A percentile compares a stretch with the other conserved stretches of the same genome.
Conservation (phyloP, 2,329 filamentous ascomycete genomes). For the Pezicula radicicola region DNA sequence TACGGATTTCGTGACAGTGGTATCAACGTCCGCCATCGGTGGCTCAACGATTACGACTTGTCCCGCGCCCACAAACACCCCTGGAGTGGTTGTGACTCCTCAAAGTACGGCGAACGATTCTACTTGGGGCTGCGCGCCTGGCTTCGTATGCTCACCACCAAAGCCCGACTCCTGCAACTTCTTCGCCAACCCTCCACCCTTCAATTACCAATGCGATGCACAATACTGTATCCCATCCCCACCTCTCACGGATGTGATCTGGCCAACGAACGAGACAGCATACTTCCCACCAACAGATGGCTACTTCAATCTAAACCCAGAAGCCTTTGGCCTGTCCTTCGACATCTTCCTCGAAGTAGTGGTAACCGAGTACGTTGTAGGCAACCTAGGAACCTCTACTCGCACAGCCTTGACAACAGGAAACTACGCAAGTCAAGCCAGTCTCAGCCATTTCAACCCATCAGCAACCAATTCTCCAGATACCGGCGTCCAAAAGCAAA, state of each 20-base stretch:
- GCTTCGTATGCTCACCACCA: conserved; percentile 36
- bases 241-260: conserved; percentile 28
- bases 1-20: not conserved
- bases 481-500: not conserved
- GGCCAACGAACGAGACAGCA: conserved; percentile 41
- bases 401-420: conserved; percentile 48
- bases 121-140: conserved; percentile 41
- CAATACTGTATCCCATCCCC: conserved; percentile 35
- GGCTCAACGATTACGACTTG: not conserved
- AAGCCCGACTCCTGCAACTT: conserved; percentile 35
- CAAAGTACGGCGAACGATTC: conserved; percentile 23
- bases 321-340: conserved; percentile 59
- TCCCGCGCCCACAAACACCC: conserved; percentile 17
- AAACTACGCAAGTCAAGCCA: conserved; percentile 51
- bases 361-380: conserved; percentile 29
- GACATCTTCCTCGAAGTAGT: conserved; percentile 53
- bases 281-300: conserved; percentile 51
- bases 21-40: not conserved
- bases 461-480: conserved; percentile 1
- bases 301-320: conserved; percentile 65
- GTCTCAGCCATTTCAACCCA: conserved; percentile 36
- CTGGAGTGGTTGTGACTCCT: conserved; percentile 15
- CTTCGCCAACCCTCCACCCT: conserved; percentile 35
- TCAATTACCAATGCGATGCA: conserved; percentile 34
- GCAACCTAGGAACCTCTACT: conserved; percentile 7